Conservation (phyloP, 352 stramenopile genomes). For the Phytophthora parvispora region DNA sequence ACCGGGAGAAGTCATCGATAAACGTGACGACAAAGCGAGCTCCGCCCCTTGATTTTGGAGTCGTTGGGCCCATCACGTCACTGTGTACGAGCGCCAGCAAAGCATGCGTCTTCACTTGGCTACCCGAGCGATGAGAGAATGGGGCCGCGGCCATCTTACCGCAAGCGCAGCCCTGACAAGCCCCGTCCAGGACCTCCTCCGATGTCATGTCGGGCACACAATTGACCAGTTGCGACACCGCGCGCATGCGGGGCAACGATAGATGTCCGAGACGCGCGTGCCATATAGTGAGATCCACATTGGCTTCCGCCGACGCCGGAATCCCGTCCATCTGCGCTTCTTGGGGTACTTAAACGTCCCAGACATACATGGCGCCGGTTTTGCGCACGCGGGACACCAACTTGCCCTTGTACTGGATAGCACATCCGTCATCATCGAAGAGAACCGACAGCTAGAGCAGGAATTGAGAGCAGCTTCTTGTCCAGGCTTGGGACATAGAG, state of each 20-base stretch:
- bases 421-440: slow-evolving; percentile 10
- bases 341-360: slow-evolving; percentile 5
- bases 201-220: neutral
- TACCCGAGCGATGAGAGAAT: slow-evolving; percentile 11
- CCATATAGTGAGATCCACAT: slow-evolving; percentile 12
- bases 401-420: slow-evolving; percentile 8
- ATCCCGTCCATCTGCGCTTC: neutral
- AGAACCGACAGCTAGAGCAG: slow-evolving; percentile 5
- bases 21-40: slow-evolving; percentile 25
- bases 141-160: slow-evolving; percentile 14
- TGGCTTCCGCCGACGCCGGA: neutral
- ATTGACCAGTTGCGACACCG: neutral
- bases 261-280: slow-evolving; percentile 23
- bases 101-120: slow-evolving; percentile 8
- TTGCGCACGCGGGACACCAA: neutral
- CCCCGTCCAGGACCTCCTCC: neutral
- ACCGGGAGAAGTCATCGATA: slow-evolving; percentile 29
- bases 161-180: slow-evolving; percentile 26
- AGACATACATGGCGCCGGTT: neutral
- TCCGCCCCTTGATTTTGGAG: slow-evolving; percentile 8
- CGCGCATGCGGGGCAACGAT: slow-evolving; percentile 1
- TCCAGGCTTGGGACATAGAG: slow-evolving; percentile 8
- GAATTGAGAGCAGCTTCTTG: slow-evolving; percentile 22
- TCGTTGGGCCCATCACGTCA: slow-evolving; percentile 24
- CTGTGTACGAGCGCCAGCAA: slow-evolving; percentile 18